Base-by-base conservation (phyloP, 1,139 yeast species). In the Candida glucosophila region DNA sequence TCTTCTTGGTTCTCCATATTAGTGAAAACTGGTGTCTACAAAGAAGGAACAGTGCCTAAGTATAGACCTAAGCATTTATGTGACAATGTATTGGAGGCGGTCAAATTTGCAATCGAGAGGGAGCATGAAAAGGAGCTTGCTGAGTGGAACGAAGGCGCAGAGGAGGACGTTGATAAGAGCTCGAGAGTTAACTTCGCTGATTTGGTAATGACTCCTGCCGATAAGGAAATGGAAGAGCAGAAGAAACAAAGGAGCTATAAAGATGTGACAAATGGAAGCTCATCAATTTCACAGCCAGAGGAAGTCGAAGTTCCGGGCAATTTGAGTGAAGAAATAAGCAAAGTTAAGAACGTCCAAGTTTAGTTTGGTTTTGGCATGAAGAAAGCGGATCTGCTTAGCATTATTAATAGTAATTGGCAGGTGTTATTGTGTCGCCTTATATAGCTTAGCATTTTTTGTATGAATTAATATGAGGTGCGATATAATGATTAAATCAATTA, bases 21-120 rank as follows among this genome's bases (percentile, higher is more conserved):
- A 47, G 94, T 82, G 22, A 77, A 81, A 52, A 82, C 94, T 18
- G 94, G 94, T 45, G 93, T 82, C 29, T 81, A 80, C 52, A 77
- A 79, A 54, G 85, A 68, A 20, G 88, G 90, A 14, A 77, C 90
- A 6, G 70, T 54, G 15, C 92, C 92, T 15, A 78, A 77, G 44
- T 80, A 80, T 52, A 67, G 70, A 47, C 93, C 94, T 34, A 81
- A 79, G 51, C 73, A 75, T 40, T 67, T 66, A 25, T 75, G 81
- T 50, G 75, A 73, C 15, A 73, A 79, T 40, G 93, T 82, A 4
- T 63, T 81, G 43, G 88, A 79, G 34, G 88, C 93, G 11, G 93
- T 82, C 15, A 61, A 78, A 49, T 81, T 70, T 55, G 92, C 90
- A 15, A 78, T 81, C 44, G 90, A 80, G 48, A 65, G 88, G 41